Conservation (phyloP, 1,139 yeast species). For the Magnusiomyces sp. region DNA sequence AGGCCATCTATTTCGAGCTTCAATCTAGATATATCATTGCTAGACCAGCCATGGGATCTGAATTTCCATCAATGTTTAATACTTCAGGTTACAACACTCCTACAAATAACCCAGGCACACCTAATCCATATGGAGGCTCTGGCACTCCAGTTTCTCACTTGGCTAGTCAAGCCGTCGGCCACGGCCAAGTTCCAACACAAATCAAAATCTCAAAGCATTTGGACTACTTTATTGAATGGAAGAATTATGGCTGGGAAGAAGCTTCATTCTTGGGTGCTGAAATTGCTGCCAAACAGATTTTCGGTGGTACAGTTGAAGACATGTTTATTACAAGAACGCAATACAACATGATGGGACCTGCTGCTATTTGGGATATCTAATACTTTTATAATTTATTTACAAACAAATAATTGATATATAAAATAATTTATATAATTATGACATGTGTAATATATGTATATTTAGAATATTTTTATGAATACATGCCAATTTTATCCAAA, state of each 20-base stretch:
- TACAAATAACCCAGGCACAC: conserved; percentile 16
- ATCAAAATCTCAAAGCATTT: conserved; percentile 66
- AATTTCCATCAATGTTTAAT: conserved; percentile 31
- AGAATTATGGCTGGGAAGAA: conserved; percentile 72
- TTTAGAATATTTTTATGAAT: too few species aligned
- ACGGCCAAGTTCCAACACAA: conserved; percentile 66
- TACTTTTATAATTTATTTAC: too few species aligned
- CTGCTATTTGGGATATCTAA: conserved; percentile 44
- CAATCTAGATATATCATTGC: conserved; percentile 49
- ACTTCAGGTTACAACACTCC: conserved; percentile 32
- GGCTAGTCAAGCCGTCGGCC: conserved; percentile 22
- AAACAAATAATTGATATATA: too few species aligned
- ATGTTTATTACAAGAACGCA: conserved; percentile 60
- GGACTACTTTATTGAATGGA: conserved; percentile 95
- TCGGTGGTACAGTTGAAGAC: conserved; percentile 50
- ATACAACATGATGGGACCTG: conserved; percentile 75
- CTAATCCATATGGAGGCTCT: conserved; percentile 18
- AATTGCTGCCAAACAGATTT: conserved; percentile 78
- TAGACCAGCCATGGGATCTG: conserved; percentile 32
- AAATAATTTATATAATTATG: too few species aligned
- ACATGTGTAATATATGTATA: too few species aligned
- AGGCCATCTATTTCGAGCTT: conserved; percentile 54
- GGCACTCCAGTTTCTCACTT: conserved; percentile 18
- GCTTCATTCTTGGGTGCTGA: conserved; percentile 77
- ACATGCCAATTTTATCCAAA: too few species aligned